These are phyloP conservation scores for Fusarium sp. DNA, from an alignment of 2,329 filamentous ascomycete species.

Conservation along the genomic window DNA sequence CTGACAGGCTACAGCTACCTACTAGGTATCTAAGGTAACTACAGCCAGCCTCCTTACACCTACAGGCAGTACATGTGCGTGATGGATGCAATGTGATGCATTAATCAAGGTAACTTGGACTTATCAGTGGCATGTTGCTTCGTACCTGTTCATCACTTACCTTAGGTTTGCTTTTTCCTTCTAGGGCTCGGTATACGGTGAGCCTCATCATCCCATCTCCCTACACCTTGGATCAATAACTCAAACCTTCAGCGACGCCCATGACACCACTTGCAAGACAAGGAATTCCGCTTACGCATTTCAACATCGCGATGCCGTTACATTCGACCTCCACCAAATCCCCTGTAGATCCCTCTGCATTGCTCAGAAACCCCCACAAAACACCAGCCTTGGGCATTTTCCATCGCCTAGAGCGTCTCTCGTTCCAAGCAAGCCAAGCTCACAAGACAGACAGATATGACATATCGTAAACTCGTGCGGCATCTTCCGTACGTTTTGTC, in stretches of 20 bases:
- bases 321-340: constrained; percentile 5
- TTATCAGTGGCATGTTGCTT: background rate
- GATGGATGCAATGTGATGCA: background rate
- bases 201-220: background rate
- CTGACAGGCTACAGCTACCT: background rate
- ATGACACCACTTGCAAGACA: constrained; percentile 16
- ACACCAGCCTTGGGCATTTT: constrained; percentile 5
- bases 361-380: background rate
- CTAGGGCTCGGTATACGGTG: background rate
- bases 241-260: background rate
- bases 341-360: constrained; percentile 1
- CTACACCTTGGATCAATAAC: background rate
- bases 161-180: background rate
- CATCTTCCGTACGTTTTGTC: background rate
- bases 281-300: background rate
- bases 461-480: background rate
- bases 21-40: background rate
- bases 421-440: background rate
- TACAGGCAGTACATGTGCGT: background rate
- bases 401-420: constrained; percentile 18
- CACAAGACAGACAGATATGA: background rate
- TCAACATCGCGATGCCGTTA: constrained; percentile 10
- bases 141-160: background rate
- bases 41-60: background rate
- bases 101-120: background rate